Evolutionary conservation across 1,284 basidiomycete genomes (phyloP).

Genomic region (Microbotryum scabiosae): DNA sequence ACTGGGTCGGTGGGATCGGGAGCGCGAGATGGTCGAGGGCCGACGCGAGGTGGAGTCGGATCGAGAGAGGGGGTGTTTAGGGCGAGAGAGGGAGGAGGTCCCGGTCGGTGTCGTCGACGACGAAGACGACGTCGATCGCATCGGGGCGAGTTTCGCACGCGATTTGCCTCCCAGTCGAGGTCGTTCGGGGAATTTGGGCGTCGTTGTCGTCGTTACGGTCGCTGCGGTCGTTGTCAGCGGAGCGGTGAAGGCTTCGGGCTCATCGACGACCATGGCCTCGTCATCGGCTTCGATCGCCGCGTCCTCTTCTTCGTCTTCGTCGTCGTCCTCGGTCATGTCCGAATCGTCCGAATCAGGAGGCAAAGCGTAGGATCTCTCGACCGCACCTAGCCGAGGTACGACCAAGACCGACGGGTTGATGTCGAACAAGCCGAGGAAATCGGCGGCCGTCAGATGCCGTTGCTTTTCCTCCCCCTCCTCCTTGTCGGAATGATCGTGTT

Average conservation of each 20-base stretch:
- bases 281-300: background rate
- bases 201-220: background rate
- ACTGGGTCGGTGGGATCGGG: background rate
- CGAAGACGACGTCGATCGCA: background rate
- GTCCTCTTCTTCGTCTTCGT: constrained; percentile 1
- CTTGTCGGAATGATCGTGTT: background rate
- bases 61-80: background rate
- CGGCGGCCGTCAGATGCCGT: constrained; percentile 14
- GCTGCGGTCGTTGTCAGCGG: background rate
- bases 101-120: constrained; percentile 11
- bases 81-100: background rate
- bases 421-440: constrained; percentile 28
- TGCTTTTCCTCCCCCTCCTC: background rate
- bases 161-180: background rate
- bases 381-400: constrained; percentile 13
- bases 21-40: background rate
- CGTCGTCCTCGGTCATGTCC: constrained; percentile 2
- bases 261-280: background rate
- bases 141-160: background rate
- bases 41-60: background rate
- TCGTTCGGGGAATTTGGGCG: background rate
- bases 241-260: too few relatives aligned
- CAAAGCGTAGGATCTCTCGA: constrained; percentile 28
- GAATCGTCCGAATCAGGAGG: constrained; percentile 11
- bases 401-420: constrained; percentile 22